phyloP scores from a whole-genome alignment of 1,284 basidiomycete genomes.

The Fistulinella cinereoalba region DNA sequence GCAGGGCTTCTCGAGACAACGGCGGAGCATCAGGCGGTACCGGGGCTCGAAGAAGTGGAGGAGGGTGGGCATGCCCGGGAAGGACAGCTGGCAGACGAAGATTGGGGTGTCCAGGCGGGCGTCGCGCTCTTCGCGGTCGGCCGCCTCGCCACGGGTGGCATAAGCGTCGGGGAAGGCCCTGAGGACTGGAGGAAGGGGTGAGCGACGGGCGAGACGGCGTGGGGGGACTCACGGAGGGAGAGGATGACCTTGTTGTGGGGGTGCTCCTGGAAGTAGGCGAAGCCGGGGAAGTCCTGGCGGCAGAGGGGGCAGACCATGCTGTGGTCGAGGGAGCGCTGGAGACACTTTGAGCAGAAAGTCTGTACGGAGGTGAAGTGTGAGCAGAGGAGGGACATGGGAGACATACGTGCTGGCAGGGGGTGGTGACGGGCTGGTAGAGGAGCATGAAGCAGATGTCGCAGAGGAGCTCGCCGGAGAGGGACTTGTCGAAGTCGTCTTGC shows the following conservation, averaged over 20 bases:
- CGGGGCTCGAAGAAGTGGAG: conserved; percentile 93
- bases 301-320: conserved; percentile 82
- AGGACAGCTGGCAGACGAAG: conserved; percentile 86
- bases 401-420: conserved; percentile 90
- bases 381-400: conserved; percentile 5
- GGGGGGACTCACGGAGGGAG: conserved; percentile 56
- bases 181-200: conserved; percentile 47
- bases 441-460: conserved; percentile 91
- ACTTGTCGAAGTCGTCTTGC: conserved; percentile 57
- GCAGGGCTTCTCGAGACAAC: conserved; percentile 74
- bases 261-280: conserved; percentile 80
- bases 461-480: conserved; percentile 70
- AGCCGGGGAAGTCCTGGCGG: conserved; percentile 71
- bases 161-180: conserved; percentile 60
- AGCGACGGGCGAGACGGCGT: conserved; percentile 5
- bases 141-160: conserved; percentile 51
- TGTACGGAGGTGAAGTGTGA: conserved; percentile 32
- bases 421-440: conserved; percentile 84
- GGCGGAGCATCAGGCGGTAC: conserved; percentile 90
- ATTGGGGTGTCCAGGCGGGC: conserved; percentile 84
- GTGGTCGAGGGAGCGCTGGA: conserved; percentile 89
- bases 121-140: conserved; percentile 76
- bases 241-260: conserved; percentile 66
- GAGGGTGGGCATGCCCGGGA: conserved; percentile 86
- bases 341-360: conserved; percentile 90